Base-by-base conservation (phyloP, 2,329 filamentous ascomycete species). In the Zymoseptoria brevis region DNA sequence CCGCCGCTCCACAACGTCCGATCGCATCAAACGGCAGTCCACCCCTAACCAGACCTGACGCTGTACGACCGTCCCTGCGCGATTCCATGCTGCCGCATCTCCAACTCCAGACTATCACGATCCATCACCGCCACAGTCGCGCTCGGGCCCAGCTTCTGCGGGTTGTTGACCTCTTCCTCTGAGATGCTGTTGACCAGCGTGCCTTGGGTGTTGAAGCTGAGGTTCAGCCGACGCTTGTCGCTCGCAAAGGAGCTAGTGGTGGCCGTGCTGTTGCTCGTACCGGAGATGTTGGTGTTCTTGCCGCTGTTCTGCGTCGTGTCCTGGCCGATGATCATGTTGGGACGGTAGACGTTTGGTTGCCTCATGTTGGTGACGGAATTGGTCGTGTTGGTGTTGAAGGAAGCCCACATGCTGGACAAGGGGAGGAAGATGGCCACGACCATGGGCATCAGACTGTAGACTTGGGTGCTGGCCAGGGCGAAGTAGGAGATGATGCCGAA, bases 341-440 rank as follows among this genome's bases (percentile, higher is more conserved):
- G 54, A 30, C 62, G 60, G 55, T 59, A 59, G 45, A 62, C 54
- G 54, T 60, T 35, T 54, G 56, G 59, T 53, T 58, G 68, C 59
- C 60, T 66, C 48, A 57, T 64, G 41, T 60, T 68, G 60, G 61
- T 62, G 54, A 64, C 65, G 59, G 66, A 68, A 60, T 59, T 60
- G 53, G 64, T 65, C 55, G 62, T 66, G 50, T 64, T 60, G 29
- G 69, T 69, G 54, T 67, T 71, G 19, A 75, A 72, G 4, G 76
- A 73, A 13, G 86, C 86, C 86, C 86, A 88, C 64, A 88, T 79
- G 19, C 84, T 82, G 13, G 84, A 86, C 9, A 88, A 76, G 1
- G 86, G 86, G 16, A 88, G 79, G 62, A 83, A 84, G 60, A 87
- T 78, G 59, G 81, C 81, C 41, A 86, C 81, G 19, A 84, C 72